phyloP scores from a whole-genome alignment of 192 early-diverging fungal genomes.

The Coemansia pectinata region DNA sequence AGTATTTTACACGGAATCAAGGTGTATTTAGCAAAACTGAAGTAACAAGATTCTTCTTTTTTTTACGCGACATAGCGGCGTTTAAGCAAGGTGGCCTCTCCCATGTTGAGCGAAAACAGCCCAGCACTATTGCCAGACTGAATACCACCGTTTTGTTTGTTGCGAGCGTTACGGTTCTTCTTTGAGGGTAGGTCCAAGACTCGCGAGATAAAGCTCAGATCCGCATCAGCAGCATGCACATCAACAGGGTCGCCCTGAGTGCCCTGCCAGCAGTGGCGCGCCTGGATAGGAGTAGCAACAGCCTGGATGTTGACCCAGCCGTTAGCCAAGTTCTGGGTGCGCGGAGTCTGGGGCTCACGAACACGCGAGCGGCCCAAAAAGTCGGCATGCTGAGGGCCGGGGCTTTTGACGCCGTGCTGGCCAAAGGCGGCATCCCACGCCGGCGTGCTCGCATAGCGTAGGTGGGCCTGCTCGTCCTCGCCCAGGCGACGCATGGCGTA shows the following conservation, averaged over 20 bases:
- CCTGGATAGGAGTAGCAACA: constrained; percentile 48
- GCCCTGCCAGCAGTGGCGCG: constrained; percentile 57
- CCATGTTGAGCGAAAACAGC: constrained; percentile 53
- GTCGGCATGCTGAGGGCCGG: constrained; percentile 27
- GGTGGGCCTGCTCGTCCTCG: constrained; percentile 59
- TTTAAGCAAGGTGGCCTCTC: constrained; percentile 51
- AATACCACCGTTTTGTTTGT: constrained; percentile 17
- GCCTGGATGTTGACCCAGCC: constrained; percentile 57
- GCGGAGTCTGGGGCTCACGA: constrained; percentile 28
- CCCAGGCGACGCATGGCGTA: constrained; percentile 78
- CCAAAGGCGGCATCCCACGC: constrained; percentile 54
- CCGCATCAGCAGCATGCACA: constrained; percentile 49
- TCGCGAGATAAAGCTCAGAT: constrained; percentile 49
- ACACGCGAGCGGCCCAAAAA: constrained; percentile 21
- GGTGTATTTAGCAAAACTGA: background rate
- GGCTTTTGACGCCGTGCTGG: constrained; percentile 50
- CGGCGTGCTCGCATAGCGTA: constrained; percentile 43
- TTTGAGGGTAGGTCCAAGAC: constrained; percentile 50
- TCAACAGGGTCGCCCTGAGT: constrained; percentile 54
- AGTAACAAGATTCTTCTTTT: background rate
- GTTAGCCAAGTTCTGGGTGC: constrained; percentile 41
- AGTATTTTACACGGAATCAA: background rate
- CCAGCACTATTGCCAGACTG: constrained; percentile 1
- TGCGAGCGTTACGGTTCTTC: constrained; percentile 39
- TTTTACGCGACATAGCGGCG: constrained; percentile 35